Percentiles rank a stretch among this genome's conserved stretches.
phyloP scores from a whole-genome alignment of 331 rosid genomes.

The Acacia concinna region DNA sequence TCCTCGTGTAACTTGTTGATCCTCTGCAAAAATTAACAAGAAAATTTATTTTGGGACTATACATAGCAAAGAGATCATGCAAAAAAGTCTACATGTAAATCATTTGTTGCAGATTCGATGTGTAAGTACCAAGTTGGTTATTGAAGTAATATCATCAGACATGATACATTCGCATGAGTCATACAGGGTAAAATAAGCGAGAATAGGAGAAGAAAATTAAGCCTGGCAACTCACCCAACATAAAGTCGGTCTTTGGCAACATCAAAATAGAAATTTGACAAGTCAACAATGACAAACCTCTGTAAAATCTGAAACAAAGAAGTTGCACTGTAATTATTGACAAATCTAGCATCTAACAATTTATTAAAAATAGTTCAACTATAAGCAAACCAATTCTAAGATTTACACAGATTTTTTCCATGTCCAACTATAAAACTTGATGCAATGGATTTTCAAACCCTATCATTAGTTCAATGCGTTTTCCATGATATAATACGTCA shows the following conservation, averaged over 20 bases:
- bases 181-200: neutral
- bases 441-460: neutral
- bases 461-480: neutral
- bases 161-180: neutral
- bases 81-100: slow-evolving; percentile 2
- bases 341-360: slow-evolving; percentile 22
- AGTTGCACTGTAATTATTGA: slow-evolving; percentile 7
- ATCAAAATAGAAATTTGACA: slow-evolving; percentile 92
- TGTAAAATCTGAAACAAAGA: slow-evolving; percentile 71
- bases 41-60: slow-evolving; percentile 16
- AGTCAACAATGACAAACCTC: slow-evolving; percentile 92
- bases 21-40: slow-evolving; percentile 58
- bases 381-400: slow-evolving; percentile 16
- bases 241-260: slow-evolving; percentile 98
- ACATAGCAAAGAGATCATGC: neutral
- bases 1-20: slow-evolving; percentile 77
- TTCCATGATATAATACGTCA: neutral
- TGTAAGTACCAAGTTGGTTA: neutral
- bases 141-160: neutral
- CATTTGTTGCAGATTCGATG: neutral
- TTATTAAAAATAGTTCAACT: slow-evolving; percentile 16
- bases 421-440: slow-evolving; percentile 8
- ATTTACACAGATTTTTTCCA: neutral
- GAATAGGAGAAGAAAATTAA: neutral
- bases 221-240: slow-evolving; percentile 65